Conservation (phyloP, 2,329 filamentous ascomycete species). For the Cordyceps javanica region DNA sequence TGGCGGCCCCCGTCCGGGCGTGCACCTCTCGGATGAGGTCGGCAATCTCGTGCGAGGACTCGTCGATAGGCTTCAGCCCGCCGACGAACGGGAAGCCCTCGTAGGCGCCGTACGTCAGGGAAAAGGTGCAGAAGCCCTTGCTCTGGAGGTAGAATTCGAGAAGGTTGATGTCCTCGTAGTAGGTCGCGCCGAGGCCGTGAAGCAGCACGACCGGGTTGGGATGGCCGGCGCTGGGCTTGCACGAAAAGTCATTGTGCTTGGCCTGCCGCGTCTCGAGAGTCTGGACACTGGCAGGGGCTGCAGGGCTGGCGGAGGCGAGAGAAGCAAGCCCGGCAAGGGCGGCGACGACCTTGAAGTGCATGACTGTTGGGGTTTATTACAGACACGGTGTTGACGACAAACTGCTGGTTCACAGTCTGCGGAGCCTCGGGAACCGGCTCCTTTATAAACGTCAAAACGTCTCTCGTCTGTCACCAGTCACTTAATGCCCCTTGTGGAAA, state of each 20-base stretch:
- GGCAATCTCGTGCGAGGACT: conserved; percentile 17
- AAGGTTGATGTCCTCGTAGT: conserved; percentile 16
- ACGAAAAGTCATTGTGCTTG: conserved; percentile 17
- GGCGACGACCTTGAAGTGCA: neutral
- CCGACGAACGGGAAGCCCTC: conserved; percentile 16
- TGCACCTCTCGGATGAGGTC: conserved; percentile 16
- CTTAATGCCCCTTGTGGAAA: no score
- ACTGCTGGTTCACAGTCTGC: neutral
- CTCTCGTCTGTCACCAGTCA: neutral
- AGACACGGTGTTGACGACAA: neutral
- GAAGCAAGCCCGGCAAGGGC: neutral
- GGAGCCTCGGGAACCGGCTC: neutral
- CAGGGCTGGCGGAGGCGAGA: neutral
- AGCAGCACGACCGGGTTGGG: conserved; percentile 19
- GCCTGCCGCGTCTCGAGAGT: neutral
- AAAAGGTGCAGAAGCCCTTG: conserved; percentile 18
- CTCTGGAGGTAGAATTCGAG: conserved; percentile 16
- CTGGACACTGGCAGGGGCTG: neutral
- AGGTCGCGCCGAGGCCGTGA: conserved; percentile 18
- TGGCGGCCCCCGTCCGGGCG: conserved; percentile 15
- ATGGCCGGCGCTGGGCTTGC: conserved; percentile 10
- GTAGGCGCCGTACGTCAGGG: conserved; percentile 18
- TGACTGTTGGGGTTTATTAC: neutral
- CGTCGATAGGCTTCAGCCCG: conserved; percentile 16
- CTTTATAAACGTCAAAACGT: neutral